Conservation (phyloP, 768 basidiomycete genomes). For the Holtermannia corniformis region DNA sequence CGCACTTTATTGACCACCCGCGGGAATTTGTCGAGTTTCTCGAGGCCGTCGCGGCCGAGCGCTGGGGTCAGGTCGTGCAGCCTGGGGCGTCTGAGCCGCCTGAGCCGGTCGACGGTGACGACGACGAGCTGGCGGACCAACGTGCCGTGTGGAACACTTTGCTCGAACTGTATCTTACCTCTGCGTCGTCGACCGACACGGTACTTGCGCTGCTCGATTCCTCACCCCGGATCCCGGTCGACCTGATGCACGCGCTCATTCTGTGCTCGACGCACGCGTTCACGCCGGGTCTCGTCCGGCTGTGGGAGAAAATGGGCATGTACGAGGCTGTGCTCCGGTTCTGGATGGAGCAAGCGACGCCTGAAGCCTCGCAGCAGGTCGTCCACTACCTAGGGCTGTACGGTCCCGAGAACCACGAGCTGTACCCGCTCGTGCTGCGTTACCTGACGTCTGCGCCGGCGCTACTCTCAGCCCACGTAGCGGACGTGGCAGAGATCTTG, state of each 20-base stretch:
- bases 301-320: slow-evolving; percentile 94
- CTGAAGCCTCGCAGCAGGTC: slow-evolving; percentile 50
- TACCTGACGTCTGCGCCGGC: slow-evolving; percentile 77
- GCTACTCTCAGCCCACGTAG: slow-evolving; percentile 59
- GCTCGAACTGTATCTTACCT: slow-evolving; percentile 72
- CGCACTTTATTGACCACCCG: slow-evolving; percentile 86
- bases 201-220: slow-evolving; percentile 54
- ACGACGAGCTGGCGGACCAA: slow-evolving; percentile 57
- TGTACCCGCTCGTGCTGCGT: slow-evolving; percentile 79
- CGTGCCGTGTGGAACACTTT: slow-evolving; percentile 90
- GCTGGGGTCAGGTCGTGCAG: slow-evolving; percentile 73
- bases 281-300: slow-evolving; percentile 70
- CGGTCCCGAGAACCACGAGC: slow-evolving; percentile 58
- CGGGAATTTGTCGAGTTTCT: slow-evolving; percentile 75
- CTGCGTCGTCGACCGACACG: slow-evolving; percentile 46
- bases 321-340: slow-evolving; percentile 89
- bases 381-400: slow-evolving; percentile 65
- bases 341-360: slow-evolving; percentile 68
- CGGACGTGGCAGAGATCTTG: slow-evolving; percentile 62
- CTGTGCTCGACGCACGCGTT: slow-evolving; percentile 78
- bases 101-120: slow-evolving; percentile 28
- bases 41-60: slow-evolving; percentile 66
- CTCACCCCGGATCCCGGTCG: slow-evolving; percentile 54
- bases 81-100: slow-evolving; percentile 2
- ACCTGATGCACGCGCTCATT: slow-evolving; percentile 85